Evolutionary conservation across 176 grass and related monocot species (phyloP).

Genomic region (Aegilops longissima): DNA sequence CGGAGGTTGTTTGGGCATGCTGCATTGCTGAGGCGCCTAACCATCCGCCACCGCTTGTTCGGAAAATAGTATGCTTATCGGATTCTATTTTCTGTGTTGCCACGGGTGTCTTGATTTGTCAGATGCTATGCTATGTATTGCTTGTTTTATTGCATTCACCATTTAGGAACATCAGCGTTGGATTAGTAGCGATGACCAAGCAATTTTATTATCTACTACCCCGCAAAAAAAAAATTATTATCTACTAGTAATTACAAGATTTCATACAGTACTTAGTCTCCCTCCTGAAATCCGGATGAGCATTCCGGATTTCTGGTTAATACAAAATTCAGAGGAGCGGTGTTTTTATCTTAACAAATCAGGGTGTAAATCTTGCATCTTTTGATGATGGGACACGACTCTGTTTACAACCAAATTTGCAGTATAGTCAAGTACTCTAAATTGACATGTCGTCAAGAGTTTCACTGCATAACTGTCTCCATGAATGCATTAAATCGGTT

Average conservation of each 20-base stretch:
- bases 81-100: neutral
- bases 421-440: neutral
- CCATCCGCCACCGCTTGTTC: neutral
- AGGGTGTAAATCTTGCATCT: neutral
- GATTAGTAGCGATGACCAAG: neutral
- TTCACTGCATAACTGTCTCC: neutral
- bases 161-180: neutral
- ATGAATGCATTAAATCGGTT: neutral
- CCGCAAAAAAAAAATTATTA: neutral
- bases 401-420: neutral
- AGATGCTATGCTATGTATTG: neutral
- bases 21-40: neutral
- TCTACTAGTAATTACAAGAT: neutral
- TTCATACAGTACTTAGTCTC: no score
- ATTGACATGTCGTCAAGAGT: neutral
- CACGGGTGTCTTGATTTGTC: neutral
- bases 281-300: neutral
- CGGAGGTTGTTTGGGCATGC: neutral
- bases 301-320: neutral
- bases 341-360: neutral
- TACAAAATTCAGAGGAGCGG: neutral
- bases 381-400: neutral
- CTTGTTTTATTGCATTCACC: neutral
- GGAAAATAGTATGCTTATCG: neutral
- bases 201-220: neutral